Conservation (phyloP, 345 rosid genomes). For the Nasturtium officinale region DNA sequence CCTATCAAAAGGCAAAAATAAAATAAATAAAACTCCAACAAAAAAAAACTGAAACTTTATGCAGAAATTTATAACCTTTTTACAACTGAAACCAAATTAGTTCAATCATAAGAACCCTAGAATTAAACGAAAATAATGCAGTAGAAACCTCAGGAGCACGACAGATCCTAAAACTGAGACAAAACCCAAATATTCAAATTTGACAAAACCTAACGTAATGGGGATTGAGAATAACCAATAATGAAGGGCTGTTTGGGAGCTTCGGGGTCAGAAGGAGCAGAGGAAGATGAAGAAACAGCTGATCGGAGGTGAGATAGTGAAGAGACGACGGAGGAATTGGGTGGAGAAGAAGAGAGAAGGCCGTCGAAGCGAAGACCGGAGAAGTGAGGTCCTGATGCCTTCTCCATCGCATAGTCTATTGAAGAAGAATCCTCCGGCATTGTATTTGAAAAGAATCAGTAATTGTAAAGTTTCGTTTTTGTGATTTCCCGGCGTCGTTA, state of each 20-base stretch:
- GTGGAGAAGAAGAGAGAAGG: conserved; percentile 59
- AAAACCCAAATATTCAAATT: neutral
- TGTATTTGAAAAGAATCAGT: conserved; percentile 22
- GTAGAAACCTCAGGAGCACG: neutral
- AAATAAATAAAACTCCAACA: neutral
- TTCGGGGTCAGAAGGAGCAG: conserved; percentile 36
- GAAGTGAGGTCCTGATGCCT: conserved; percentile 95
- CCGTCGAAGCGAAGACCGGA: conserved; percentile 88
- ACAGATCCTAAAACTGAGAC: conserved; percentile 7
- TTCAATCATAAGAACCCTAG: conserved; percentile 10
- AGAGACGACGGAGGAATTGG: conserved; percentile 48
- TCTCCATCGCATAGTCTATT: conserved; percentile 88
- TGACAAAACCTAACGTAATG: neutral
- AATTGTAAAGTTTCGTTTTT: conserved; percentile 42
- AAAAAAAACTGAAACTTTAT: neutral
- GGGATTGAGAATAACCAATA: conserved; percentile 55
- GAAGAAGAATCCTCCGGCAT: conserved; percentile 60
- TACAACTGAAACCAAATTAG: conserved; percentile 1
- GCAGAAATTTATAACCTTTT: neutral
- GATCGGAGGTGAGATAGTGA: conserved; percentile 48
- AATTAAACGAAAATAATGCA: neutral
- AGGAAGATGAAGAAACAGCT: conserved; percentile 24
- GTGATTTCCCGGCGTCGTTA: conserved; percentile 1
- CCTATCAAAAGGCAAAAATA: conserved; percentile 49
- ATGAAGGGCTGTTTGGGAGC: conserved; percentile 72